These are phyloP conservation scores for Glycyrrhiza uralensis DNA, from an alignment of 306 rosid genomes.

Conservation along the genomic window DNA sequence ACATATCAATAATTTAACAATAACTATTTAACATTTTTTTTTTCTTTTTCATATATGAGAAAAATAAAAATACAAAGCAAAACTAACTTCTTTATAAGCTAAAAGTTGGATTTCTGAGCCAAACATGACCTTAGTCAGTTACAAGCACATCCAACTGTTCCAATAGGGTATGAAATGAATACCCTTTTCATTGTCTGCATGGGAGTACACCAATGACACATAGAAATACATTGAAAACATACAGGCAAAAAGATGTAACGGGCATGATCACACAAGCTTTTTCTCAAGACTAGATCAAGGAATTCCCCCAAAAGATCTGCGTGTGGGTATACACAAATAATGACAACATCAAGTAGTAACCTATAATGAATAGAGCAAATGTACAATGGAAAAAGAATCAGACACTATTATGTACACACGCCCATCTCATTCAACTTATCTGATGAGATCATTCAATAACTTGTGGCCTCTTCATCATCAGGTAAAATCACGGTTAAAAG, in stretches of 20 bases:
- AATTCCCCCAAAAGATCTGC: constrained; percentile 19
- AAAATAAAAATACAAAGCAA: no score
- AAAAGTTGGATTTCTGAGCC: no score
- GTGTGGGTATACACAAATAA: constrained; percentile 32
- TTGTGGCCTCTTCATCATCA: constrained; percentile 63
- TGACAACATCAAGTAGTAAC: constrained; percentile 23
- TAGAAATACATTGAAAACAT: constrained; percentile 10
- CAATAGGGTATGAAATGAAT: background rate
- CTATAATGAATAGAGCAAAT: constrained; percentile 42
- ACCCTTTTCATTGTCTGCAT: constrained; percentile 10
- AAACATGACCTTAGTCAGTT: background rate
- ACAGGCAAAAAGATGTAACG: background rate
- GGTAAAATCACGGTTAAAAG: constrained; percentile 60
- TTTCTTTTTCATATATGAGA: no score
- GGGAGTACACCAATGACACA: background rate
- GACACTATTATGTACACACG: constrained; percentile 44
- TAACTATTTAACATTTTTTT: no score
- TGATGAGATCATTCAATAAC: constrained; percentile 26
- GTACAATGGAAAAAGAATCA: constrained; percentile 38
- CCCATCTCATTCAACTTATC: constrained; percentile 14
- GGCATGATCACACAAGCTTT: constrained; percentile 26
- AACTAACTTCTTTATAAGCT: no score
- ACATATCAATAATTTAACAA: no score
- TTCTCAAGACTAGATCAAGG: constrained; percentile 21
- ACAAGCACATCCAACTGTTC: background rate